Evolutionary conservation across 2,329 filamentous ascomycete species (phyloP).

Genomic region (Chalaropsis thielavioides): DNA sequence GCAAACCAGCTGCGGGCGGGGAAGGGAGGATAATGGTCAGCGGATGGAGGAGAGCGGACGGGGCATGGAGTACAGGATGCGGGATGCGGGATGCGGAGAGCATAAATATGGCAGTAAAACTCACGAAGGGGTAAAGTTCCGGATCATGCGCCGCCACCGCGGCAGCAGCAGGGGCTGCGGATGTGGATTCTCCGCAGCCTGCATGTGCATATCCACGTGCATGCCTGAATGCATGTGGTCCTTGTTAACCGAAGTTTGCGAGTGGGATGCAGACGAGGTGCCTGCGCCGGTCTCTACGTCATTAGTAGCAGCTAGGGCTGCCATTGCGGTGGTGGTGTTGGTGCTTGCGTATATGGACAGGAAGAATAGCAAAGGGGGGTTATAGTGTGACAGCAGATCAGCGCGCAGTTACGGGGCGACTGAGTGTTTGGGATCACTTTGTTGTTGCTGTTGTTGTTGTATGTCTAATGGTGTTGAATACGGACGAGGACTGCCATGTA

Average conservation of each 20-base stretch:
- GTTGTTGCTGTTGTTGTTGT: background rate
- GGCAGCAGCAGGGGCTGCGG: background rate
- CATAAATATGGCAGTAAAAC: slow-evolving; percentile 19
- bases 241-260: background rate
- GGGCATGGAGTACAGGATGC: background rate
- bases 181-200: background rate
- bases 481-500: background rate
- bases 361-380: background rate
- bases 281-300: background rate
- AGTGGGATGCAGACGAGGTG: background rate
- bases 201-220: background rate
- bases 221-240: background rate
- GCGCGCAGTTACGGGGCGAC: background rate
- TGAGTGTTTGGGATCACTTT: background rate
- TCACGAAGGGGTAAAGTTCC: slow-evolving; percentile 42
- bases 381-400: background rate
- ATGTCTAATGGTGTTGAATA: background rate
- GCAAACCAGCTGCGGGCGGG: slow-evolving; percentile 37
- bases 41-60: background rate
- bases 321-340: background rate
- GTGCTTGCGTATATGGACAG: background rate
- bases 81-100: background rate
- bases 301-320: background rate
- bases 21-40: background rate
- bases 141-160: slow-evolving; percentile 32